Conservation (phyloP, 495 filamentous ascomycete species). For the Sabuloglossum arenarium region DNA sequence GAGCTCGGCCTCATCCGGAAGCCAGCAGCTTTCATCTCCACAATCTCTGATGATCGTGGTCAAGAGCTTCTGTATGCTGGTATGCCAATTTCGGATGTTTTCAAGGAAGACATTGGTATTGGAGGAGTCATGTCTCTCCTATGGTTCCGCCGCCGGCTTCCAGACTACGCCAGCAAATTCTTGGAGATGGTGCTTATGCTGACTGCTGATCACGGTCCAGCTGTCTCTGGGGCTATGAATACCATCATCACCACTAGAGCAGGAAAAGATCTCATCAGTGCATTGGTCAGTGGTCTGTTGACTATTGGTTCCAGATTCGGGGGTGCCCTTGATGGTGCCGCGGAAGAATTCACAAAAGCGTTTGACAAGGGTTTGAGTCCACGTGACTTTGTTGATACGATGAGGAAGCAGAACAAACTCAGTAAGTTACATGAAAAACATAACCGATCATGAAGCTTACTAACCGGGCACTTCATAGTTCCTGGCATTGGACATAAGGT, state of each 20-base stretch:
- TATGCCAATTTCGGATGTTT: conserved; percentile 98
- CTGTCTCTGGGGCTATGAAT: conserved; percentile 99
- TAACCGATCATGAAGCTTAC: neutral
- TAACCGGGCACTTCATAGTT: conserved; percentile 24
- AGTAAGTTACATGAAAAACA: conserved; percentile 27
- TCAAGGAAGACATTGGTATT: conserved; percentile 96
- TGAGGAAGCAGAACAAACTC: conserved; percentile 99
- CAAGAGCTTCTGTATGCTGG: conserved; percentile 97
- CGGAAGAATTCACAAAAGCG: conserved; percentile 95
- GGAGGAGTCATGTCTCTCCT: conserved; percentile 98
- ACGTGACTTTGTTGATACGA: conserved; percentile 94
- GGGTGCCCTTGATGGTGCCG: conserved; percentile 92
- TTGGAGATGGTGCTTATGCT: conserved; percentile 99
- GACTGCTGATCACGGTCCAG: conserved; percentile 95
- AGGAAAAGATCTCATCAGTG: conserved; percentile 92
- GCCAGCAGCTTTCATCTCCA: conserved; percentile 98
- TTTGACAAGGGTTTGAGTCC: conserved; percentile 96
- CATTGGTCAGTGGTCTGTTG: conserved; percentile 86
- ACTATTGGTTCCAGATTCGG: conserved; percentile 97
- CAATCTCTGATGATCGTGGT: conserved; percentile 98
- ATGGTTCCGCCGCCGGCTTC: conserved; percentile 98
- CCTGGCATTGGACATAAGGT: conserved; percentile 97
- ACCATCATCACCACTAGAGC: conserved; percentile 99
- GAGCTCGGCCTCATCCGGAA: conserved; percentile 98
- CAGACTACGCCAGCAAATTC: conserved; percentile 92